These are phyloP conservation scores for Hemileia vastatrix DNA, from an alignment of 1,284 basidiomycete genomes.

Conservation along the genomic window DNA sequence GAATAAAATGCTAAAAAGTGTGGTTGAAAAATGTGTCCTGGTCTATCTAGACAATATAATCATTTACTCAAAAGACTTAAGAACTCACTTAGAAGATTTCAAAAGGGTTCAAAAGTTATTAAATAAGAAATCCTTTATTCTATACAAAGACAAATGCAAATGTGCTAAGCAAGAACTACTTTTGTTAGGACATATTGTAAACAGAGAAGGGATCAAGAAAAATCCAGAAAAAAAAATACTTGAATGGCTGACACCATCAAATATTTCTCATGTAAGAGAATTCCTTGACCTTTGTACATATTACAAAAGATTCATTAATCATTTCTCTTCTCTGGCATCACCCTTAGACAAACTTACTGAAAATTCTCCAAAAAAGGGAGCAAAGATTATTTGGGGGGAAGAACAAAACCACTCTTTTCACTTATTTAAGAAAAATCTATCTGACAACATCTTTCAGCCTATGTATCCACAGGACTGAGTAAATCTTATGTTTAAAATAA, in stretches of 20 bases:
- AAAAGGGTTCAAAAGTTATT: background rate
- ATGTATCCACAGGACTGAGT: no score
- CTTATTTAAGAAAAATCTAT: background rate
- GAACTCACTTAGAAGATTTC: background rate
- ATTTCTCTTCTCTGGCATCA: no score
- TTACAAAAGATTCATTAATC: no score
- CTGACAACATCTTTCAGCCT: background rate
- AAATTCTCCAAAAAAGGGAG: no score
- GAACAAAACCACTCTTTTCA: background rate
- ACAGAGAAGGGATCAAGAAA: no score
- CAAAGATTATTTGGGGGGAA: no score
- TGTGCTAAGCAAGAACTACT: background rate
- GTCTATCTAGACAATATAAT: conserved; percentile 5
- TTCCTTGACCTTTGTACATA: no score
- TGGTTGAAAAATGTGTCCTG: background rate
- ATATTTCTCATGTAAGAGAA: no score
- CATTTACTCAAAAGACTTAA: background rate
- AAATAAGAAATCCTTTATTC: background rate
- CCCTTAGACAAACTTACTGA: no score
- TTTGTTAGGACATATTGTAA: background rate
- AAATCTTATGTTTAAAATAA: no score
- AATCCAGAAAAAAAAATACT: no score
- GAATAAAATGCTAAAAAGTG: conserved; percentile 20
- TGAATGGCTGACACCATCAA: no score
- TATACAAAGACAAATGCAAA: background rate